phyloP scores from a whole-genome alignment of 1,284 basidiomycete species.

The Apiotrichum brassicae region DNA sequence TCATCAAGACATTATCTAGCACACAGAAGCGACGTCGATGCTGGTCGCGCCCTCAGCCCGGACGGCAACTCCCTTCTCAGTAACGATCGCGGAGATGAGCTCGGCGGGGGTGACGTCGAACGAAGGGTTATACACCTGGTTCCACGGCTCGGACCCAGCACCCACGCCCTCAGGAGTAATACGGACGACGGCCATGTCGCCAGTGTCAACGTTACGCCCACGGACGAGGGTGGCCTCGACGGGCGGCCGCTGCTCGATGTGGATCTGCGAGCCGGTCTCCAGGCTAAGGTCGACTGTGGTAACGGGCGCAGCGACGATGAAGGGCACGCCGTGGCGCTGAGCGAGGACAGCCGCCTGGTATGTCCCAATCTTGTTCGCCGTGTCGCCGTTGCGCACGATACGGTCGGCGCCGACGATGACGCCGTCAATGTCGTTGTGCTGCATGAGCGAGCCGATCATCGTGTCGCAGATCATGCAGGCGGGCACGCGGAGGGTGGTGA shows the following conservation, averaged over 20 bases:
- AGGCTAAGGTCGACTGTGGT: slow-evolving; percentile 79
- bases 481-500: slow-evolving; percentile 71
- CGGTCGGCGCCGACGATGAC: slow-evolving; percentile 79
- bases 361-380: slow-evolving; percentile 90
- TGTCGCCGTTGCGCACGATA: slow-evolving; percentile 83
- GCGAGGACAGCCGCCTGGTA: slow-evolving; percentile 86
- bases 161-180: slow-evolving; percentile 47
- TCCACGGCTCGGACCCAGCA: slow-evolving; percentile 37
- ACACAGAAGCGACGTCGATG: slow-evolving; percentile 41
- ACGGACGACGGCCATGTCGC: slow-evolving; percentile 41
- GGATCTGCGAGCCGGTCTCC: slow-evolving; percentile 71
- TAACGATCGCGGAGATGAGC: slow-evolving; percentile 61
- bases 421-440: slow-evolving; percentile 76
- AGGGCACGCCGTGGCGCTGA: slow-evolving; percentile 73
- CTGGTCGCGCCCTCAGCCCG: slow-evolving; percentile 38
- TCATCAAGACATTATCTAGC: slow-evolving; percentile 15
- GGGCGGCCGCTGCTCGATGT: slow-evolving; percentile 80
- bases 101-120: slow-evolving; percentile 91
- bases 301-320: slow-evolving; percentile 82
- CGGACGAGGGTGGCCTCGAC: slow-evolving; percentile 80
- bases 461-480: slow-evolving; percentile 89
- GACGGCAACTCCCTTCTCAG: slow-evolving; percentile 78
- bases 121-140: slow-evolving; percentile 74
- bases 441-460: slow-evolving; percentile 87
- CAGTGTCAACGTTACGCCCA: slow-evolving; percentile 51